phyloP scores from a whole-genome alignment of 2,329 filamentous ascomycete genomes.

The Neofusicoccum sp. region DNA sequence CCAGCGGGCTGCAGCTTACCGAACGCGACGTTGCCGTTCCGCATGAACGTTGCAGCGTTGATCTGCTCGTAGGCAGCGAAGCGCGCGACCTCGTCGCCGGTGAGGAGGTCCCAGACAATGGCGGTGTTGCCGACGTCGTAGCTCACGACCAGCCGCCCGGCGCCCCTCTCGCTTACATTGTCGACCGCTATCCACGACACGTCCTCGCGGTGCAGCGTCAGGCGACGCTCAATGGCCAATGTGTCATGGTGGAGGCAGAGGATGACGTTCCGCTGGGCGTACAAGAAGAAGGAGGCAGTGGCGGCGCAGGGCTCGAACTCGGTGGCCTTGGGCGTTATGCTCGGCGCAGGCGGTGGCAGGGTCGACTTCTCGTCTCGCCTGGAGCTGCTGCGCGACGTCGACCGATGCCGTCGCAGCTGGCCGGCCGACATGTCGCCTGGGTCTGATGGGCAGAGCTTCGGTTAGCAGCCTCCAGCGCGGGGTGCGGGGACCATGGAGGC shows the following conservation, averaged over 20 bases:
- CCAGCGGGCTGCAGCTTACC: conserved; percentile 60
- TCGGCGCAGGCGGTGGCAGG: conserved; percentile 43
- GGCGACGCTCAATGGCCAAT: conserved; percentile 82
- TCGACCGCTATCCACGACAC: conserved; percentile 85
- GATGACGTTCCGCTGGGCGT: conserved; percentile 78
- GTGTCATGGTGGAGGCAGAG: conserved; percentile 93
- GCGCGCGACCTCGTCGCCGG: conserved; percentile 85
- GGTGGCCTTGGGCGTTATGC: conserved; percentile 48
- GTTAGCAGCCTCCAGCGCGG: conserved; percentile 27
- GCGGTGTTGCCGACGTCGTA: conserved; percentile 90
- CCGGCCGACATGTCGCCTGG: conserved; percentile 47
- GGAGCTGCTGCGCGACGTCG: conserved; percentile 43
- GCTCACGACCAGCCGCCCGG: conserved; percentile 85
- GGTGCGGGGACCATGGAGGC: conserved; percentile 10
- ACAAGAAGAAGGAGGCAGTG: conserved; percentile 87
- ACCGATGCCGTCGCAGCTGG: conserved; percentile 43
- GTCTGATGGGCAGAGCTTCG: conserved; percentile 24
- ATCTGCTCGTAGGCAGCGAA: conserved; percentile 91
- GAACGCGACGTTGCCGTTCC: conserved; percentile 94
- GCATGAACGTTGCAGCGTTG: conserved; percentile 89
- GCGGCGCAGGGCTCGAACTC: conserved; percentile 85
- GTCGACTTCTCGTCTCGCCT: conserved; percentile 32
- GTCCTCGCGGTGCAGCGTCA: conserved; percentile 80
- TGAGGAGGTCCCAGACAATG: conserved; percentile 95
- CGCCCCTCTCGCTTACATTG: conserved; percentile 84